A percentile compares a stretch with the other conserved stretches of the same genome.
These are phyloP conservation scores for Tulasnella sp. DNA, from an alignment of 768 basidiomycete genomes.

Conservation along the genomic window DNA sequence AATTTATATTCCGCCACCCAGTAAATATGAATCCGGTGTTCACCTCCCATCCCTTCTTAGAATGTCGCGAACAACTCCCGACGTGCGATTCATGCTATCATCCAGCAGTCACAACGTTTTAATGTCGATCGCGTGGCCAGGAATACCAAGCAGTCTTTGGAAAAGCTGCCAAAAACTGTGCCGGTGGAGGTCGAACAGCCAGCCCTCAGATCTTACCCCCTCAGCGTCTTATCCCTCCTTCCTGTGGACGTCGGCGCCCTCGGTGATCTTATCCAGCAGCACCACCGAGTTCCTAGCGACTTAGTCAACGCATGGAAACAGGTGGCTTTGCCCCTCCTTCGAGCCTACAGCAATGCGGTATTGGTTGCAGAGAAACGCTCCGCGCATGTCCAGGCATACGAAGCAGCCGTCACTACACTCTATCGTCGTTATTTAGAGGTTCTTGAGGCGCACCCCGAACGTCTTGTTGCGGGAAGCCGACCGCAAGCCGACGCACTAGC, in stretches of 20 bases:
- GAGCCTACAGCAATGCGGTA: slow-evolving; percentile 33
- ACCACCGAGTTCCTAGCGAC: neutral
- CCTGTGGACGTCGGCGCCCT: neutral
- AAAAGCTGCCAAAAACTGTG: neutral
- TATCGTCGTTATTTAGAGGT: slow-evolving; percentile 22
- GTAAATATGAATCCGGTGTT: no score
- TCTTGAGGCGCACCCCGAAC: slow-evolving; percentile 29
- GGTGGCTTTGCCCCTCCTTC: slow-evolving; percentile 29
- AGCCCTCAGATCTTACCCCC: neutral
- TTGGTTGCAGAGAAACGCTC: slow-evolving; percentile 39
- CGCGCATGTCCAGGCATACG: slow-evolving; percentile 49
- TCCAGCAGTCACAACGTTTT: neutral
- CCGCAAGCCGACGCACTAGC: slow-evolving; percentile 44
- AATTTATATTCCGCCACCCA: no score
- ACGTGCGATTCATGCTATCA: neutral
- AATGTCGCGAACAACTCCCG: slow-evolving; percentile 6
- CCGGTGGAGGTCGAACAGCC: neutral
- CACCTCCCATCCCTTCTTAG: no score
- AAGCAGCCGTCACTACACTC: slow-evolving; percentile 46
- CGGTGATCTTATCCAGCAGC: neutral
- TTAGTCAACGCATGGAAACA: slow-evolving; percentile 32
- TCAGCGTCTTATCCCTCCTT: neutral
- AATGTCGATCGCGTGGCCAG: neutral
- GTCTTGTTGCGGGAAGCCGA: slow-evolving; percentile 23
- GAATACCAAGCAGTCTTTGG: neutral